These are phyloP conservation scores for Hortiboletus campestris DNA, from an alignment of 768 basidiomycete species.

Conservation along the genomic window DNA sequence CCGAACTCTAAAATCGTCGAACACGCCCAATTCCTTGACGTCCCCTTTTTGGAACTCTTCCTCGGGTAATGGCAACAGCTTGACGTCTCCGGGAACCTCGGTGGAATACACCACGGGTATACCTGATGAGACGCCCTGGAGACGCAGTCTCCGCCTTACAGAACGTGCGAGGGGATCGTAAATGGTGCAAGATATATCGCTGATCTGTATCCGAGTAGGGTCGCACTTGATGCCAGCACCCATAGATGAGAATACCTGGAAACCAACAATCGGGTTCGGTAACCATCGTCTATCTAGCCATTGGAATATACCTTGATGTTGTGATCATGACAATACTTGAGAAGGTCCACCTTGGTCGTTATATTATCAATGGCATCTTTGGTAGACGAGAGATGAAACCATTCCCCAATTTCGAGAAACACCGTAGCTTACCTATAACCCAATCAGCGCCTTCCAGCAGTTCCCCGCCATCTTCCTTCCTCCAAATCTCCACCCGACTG, in stretches of 20 bases:
- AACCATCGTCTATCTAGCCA: background rate
- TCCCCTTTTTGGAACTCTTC: slow-evolving; percentile 89
- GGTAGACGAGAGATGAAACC: slow-evolving; percentile 5
- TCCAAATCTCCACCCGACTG: slow-evolving; percentile 80
- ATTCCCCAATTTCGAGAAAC: background rate
- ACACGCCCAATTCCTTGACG: slow-evolving; percentile 84
- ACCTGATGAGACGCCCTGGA: slow-evolving; percentile 57
- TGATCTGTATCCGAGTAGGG: slow-evolving; percentile 92
- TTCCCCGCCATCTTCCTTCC: slow-evolving; percentile 70
- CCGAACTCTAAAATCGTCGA: slow-evolving; percentile 91
- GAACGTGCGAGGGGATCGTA: slow-evolving; percentile 95
- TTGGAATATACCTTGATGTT: slow-evolving; percentile 62
- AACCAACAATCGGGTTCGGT: background rate
- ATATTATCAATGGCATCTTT: slow-evolving; percentile 97
- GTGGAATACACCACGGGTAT: slow-evolving; percentile 95
- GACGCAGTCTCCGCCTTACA: slow-evolving; percentile 74
- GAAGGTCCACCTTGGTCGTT: slow-evolving; percentile 90
- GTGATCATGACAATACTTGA: slow-evolving; percentile 82
- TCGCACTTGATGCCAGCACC: slow-evolving; percentile 94
- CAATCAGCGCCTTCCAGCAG: slow-evolving; percentile 86
- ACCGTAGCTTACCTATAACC: slow-evolving; percentile 72
- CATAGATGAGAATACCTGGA: slow-evolving; percentile 92
- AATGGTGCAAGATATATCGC: slow-evolving; percentile 87
- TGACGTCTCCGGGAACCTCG: slow-evolving; percentile 86
- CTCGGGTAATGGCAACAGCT: slow-evolving; percentile 84